Evolutionary conservation across 345 rosid genomes (phyloP).

Genomic region (Citrus mangshanensis): DNA sequence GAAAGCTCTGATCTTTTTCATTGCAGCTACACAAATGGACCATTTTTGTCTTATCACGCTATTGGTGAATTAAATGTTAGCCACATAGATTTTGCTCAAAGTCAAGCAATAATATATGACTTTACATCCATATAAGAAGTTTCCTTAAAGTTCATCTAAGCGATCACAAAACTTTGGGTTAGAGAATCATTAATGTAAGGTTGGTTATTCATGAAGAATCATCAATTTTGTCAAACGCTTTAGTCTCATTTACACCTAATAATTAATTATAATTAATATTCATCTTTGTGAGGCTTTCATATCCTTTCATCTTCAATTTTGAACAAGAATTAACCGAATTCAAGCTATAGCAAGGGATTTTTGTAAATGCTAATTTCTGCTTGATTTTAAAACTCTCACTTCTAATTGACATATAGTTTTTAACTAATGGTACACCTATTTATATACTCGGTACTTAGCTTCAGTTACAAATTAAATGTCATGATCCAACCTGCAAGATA

Average conservation of each 20-base stretch:
- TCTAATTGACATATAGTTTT: too few species aligned
- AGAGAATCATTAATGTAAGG: not conserved
- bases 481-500: too few species aligned
- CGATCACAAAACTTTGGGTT: not conserved
- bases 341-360: too few species aligned
- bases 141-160: not conserved
- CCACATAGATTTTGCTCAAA: not conserved
- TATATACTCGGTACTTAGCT: too few species aligned
- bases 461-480: too few species aligned
- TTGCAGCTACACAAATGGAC: not conserved
- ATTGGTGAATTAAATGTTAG: not conserved
- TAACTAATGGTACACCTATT: too few species aligned
- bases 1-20: not conserved
- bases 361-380: too few species aligned
- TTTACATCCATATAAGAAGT: not conserved
- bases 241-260: not conserved
- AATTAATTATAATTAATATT: too few species aligned
- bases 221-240: not conserved
- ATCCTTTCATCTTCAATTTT: too few species aligned
- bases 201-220: not conserved
- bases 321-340: too few species aligned
- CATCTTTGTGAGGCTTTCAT: too few species aligned
- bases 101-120: not conserved
- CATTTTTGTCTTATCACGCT: not conserved
- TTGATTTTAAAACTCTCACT: too few species aligned